Evolutionary conservation across 345 rosid genomes (phyloP).

Genomic region (Gossypium longicalyx): DNA sequence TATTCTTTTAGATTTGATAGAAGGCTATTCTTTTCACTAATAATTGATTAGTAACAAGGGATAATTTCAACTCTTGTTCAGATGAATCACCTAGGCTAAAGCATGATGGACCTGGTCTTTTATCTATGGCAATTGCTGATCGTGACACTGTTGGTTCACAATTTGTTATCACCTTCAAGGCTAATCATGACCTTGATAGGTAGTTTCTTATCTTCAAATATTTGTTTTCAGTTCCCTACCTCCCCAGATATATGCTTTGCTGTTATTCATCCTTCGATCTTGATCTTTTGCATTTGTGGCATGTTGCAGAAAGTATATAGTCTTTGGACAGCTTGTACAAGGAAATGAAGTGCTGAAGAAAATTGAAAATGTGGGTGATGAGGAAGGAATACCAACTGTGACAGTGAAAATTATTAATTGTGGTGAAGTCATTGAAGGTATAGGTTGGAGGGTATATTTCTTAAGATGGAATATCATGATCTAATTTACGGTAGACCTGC

Average conservation of each 20-base stretch:
- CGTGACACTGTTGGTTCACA: constrained; percentile 89
- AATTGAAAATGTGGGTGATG: constrained; percentile 81
- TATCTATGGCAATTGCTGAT: constrained; percentile 73
- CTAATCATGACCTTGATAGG: constrained; percentile 84
- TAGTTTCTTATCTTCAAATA: constrained; percentile 15
- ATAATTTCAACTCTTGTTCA: constrained; percentile 32
- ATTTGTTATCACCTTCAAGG: constrained; percentile 71
- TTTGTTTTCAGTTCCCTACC: no score
- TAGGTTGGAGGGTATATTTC: not conserved
- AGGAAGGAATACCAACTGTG: constrained; percentile 77
- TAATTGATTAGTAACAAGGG: constrained; percentile 10
- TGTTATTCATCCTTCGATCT: not conserved
- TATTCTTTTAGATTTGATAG: not conserved
- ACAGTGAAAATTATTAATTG: constrained; percentile 83
- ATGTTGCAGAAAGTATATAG: constrained; percentile 60
- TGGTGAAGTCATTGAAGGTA: constrained; percentile 76
- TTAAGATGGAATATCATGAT: not conserved
- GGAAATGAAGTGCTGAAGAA: constrained; percentile 73
- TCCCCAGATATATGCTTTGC: not conserved
- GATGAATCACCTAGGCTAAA: constrained; percentile 80
- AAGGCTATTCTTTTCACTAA: not conserved
- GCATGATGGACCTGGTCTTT: constrained; percentile 80
- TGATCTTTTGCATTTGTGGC: not conserved
- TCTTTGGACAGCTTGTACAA: constrained; percentile 86
- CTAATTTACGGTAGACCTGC: not conserved